Base-by-base conservation (phyloP, 345 rosid genomes). In the Ricinus communis region DNA sequence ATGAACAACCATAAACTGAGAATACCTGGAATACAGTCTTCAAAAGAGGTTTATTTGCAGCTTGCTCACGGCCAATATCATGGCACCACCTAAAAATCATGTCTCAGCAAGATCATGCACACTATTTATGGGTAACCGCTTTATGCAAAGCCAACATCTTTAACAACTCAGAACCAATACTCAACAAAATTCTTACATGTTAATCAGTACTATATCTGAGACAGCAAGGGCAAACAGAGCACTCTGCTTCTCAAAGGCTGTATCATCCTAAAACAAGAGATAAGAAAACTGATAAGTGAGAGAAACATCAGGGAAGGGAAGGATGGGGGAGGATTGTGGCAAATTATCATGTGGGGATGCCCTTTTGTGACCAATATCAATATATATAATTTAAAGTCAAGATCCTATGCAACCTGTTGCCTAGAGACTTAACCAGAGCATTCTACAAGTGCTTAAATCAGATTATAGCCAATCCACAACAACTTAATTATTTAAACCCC, bases 1-100 rank as follows among this genome's bases (percentile, higher is more conserved):
- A 49, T 69, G 60, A 71, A 62, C 56, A 50, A 38, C 67, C 27
- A 62, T 12, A 2, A 18, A 82, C 28, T 30, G 16, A 59, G 70
- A 38, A 18, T 78, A 95, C 99, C 94, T 95, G 99, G 84, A 95
- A 95, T 31, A 95, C 99, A 69, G 99, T 95, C 86, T 95, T 95
- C 68, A 95, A 72, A 67, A 95, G 97, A 68, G 98, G 99, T 77
- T 95, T 95, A 70, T 95, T 95, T 79, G 99, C 99, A 82, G 99
- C 99, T 91, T 95, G 99, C 82, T 95, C 99, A 24, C 99, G 97
- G 66, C 99, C 99, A 80, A 95, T 95, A 87, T 93, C 99, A 73
- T 95, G 99, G 79, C 99, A 95, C 99, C 99, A 93, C 99, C 99
- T 95, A 38, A 66, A 27, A 69, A 71, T n/a, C 78, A 58, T 80